These are phyloP conservation scores for Coniella lustricola DNA, from an alignment of 2,329 filamentous ascomycete genomes.

Conservation along the genomic window DNA sequence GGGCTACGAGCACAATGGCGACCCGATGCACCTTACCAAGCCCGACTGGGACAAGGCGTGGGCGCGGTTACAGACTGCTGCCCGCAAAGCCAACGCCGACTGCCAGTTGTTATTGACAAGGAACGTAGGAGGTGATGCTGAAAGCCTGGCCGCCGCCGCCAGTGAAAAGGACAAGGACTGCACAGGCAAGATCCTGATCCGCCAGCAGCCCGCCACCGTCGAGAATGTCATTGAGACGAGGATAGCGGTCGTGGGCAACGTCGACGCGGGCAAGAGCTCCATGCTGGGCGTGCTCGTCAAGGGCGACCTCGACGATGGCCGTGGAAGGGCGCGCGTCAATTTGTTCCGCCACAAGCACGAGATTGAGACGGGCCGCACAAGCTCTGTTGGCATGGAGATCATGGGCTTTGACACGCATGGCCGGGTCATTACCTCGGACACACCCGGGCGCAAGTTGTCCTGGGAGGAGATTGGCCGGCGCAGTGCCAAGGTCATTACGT, in stretches of 20 bases:
- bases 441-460: constrained; percentile 74
- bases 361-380: constrained; percentile 89
- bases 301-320: constrained; percentile 87
- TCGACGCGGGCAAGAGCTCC: constrained; percentile 95
- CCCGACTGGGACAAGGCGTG: constrained; percentile 71
- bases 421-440: constrained; percentile 72
- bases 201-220: constrained; percentile 63
- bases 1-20: constrained; percentile 82
- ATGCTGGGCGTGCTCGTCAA: constrained; percentile 94
- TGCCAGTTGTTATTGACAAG: constrained; percentile 82
- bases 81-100: constrained; percentile 60
- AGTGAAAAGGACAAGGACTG: constrained; percentile 63
- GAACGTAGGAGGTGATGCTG: constrained; percentile 73
- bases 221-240: constrained; percentile 92
- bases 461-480: constrained; percentile 98
- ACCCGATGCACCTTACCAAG: constrained; percentile 69
- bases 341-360: constrained; percentile 98
- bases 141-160: constrained; percentile 53
- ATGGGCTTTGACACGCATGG: constrained; percentile 92
- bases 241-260: constrained; percentile 95
- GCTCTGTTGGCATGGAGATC: constrained; percentile 97
- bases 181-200: constrained; percentile 80
- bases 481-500: constrained; percentile 93
- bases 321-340: constrained; percentile 88
- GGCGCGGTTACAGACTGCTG: constrained; percentile 56